phyloP scores from a whole-genome alignment of 2,329 filamentous ascomycete species.

The Claviceps sp. region DNA sequence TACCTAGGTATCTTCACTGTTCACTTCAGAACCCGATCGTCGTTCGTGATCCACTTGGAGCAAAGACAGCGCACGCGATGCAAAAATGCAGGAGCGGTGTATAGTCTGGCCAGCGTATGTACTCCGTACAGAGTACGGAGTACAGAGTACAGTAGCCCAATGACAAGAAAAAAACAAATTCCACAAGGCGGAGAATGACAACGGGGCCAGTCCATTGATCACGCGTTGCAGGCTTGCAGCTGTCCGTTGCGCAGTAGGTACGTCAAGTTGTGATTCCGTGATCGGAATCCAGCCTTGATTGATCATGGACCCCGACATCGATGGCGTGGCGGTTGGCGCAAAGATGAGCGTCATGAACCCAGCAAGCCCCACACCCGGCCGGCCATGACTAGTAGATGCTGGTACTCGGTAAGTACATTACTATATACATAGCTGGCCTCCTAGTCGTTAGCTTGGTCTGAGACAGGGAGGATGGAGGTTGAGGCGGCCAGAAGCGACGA shows the following conservation, averaged over 20 bases:
- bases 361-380: neutral
- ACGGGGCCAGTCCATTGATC: neutral
- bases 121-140: neutral
- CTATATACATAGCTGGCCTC: neutral
- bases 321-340: too few species aligned
- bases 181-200: neutral
- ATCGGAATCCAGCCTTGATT: too few species aligned
- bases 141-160: neutral
- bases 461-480: neutral
- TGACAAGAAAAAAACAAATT: neutral
- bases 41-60: neutral
- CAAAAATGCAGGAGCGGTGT: neutral
- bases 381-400: neutral
- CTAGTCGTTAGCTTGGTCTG: neutral
- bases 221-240: neutral
- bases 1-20: too few species aligned
- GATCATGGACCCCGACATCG: too few species aligned
- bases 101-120: too few species aligned
- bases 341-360: neutral
- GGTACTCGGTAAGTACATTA: neutral
- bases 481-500: neutral
- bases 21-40: too few species aligned
- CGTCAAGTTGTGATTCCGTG: neutral
- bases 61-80: neutral
- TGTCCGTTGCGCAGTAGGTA: neutral